Evolutionary conservation across 2,329 filamentous ascomycete species (phyloP).

Genomic region (Colletotrichum sp.): DNA sequence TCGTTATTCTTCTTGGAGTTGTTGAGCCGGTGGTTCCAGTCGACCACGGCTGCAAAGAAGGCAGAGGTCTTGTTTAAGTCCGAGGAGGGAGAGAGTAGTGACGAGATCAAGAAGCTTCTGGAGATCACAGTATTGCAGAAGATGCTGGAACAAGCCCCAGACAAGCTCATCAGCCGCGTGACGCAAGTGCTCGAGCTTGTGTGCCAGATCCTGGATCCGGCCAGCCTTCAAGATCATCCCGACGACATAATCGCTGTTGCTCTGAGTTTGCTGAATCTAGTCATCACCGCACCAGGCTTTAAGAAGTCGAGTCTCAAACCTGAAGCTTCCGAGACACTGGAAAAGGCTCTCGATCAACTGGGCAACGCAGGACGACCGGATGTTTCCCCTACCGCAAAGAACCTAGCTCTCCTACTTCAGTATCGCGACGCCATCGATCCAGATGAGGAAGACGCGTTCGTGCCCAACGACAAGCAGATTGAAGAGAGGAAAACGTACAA

Average conservation of each 20-base stretch:
- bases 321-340: conserved; percentile 48
- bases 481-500: conserved; percentile 68
- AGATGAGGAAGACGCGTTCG: conserved; percentile 37
- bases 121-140: conserved; percentile 69
- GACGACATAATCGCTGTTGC: conserved; percentile 58
- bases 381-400: conserved; percentile 58
- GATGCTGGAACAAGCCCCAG: conserved; percentile 67
- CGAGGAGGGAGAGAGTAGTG: conserved; percentile 34
- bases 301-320: conserved; percentile 50
- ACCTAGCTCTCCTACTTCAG: conserved; percentile 59
- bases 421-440: conserved; percentile 61
- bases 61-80: conserved; percentile 28
- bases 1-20: conserved; percentile 66
- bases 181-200: conserved; percentile 70
- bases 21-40: conserved; percentile 62
- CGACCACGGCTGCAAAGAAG: conserved; percentile 27
- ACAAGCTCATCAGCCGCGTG: conserved; percentile 68
- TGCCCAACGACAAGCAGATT: conserved; percentile 51
- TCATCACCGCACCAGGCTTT: conserved; percentile 64
- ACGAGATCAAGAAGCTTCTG: conserved; percentile 54
- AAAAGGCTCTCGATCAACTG: conserved; percentile 52
- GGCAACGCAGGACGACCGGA: conserved; percentile 42
- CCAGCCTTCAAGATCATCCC: conserved; percentile 43
- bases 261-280: conserved; percentile 66
- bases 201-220: conserved; percentile 60